Evolutionary conservation across 495 filamentous ascomycete genomes (phyloP).

Genomic region (Coniosporium apollinis): DNA sequence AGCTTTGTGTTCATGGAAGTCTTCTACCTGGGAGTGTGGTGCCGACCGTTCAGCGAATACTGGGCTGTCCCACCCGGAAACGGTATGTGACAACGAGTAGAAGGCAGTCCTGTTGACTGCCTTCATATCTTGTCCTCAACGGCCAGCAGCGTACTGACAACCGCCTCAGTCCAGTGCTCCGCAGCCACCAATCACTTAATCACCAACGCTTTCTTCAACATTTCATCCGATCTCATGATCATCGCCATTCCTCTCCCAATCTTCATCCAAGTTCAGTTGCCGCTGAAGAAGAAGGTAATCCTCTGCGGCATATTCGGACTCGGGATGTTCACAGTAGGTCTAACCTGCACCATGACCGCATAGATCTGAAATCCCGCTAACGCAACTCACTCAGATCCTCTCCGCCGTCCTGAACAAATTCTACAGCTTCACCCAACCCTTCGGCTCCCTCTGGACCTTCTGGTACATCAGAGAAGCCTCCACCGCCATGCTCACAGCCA

Average conservation of each 20-base stretch:
- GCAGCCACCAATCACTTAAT: neutral
- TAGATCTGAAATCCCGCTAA: too few relatives aligned
- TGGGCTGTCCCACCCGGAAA: slow-evolving; percentile 9
- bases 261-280: neutral
- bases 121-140: too few relatives aligned
- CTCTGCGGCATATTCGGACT: neutral
- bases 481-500: slow-evolving; percentile 3
- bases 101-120: too few relatives aligned
- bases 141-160: too few relatives aligned
- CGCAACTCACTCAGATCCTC: too few relatives aligned
- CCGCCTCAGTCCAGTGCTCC: neutral
- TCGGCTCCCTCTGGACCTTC: neutral
- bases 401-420: slow-evolving; percentile 3
- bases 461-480: slow-evolving; percentile 6
- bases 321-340: neutral
- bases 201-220: neutral
- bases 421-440: slow-evolving; percentile 4
- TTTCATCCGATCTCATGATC: neutral
- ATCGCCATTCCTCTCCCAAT: neutral
- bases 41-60: slow-evolving; percentile 42
- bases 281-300: neutral
- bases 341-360: too few relatives aligned
- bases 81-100: too few relatives aligned
- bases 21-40: slow-evolving; percentile 46
- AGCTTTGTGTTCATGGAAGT: slow-evolving; percentile 43